Evolutionary conservation across 805 yeast genomes (phyloP).

Genomic region (Lipomyces japonicus): DNA sequence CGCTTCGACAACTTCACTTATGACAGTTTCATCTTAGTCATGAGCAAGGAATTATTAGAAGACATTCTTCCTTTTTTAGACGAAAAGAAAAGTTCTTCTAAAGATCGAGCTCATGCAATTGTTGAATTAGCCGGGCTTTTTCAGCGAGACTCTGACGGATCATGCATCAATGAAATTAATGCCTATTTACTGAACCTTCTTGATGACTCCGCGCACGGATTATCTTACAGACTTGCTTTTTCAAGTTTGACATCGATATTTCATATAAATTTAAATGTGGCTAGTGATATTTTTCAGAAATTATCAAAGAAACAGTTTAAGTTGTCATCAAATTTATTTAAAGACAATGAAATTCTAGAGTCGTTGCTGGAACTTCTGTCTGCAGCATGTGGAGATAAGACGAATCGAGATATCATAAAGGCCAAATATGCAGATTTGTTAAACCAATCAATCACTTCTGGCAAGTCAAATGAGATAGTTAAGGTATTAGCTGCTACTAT

Average conservation of each 20-base stretch:
- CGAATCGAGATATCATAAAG: constrained; percentile 33
- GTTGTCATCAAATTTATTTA: constrained; percentile 13
- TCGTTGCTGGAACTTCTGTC: constrained; percentile 37
- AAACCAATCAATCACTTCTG: constrained; percentile 27
- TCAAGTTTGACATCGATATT: constrained; percentile 32
- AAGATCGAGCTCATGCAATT: constrained; percentile 17
- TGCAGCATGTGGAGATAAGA: constrained; percentile 36
- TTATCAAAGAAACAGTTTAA: neutral
- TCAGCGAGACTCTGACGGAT: constrained; percentile 7
- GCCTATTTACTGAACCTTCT: neutral
- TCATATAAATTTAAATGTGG: constrained; percentile 33
- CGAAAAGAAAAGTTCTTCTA: neutral
- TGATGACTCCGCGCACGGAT: constrained; percentile 11
- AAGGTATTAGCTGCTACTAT: constrained; percentile 37
- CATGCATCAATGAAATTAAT: constrained; percentile 4
- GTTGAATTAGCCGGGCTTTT: constrained; percentile 15
- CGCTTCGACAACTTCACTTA: neutral
- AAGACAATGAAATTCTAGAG: constrained; percentile 28
- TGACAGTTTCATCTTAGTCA: neutral
- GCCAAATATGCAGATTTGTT: constrained; percentile 30
- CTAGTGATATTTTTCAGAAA: constrained; percentile 31
- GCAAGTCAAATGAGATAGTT: constrained; percentile 24
- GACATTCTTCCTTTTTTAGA: neutral
- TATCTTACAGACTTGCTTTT: constrained; percentile 31
- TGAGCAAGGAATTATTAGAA: neutral